Base-by-base conservation (phyloP, 2,329 filamentous ascomycete genomes). In the Aspergillus clavatus region DNA sequence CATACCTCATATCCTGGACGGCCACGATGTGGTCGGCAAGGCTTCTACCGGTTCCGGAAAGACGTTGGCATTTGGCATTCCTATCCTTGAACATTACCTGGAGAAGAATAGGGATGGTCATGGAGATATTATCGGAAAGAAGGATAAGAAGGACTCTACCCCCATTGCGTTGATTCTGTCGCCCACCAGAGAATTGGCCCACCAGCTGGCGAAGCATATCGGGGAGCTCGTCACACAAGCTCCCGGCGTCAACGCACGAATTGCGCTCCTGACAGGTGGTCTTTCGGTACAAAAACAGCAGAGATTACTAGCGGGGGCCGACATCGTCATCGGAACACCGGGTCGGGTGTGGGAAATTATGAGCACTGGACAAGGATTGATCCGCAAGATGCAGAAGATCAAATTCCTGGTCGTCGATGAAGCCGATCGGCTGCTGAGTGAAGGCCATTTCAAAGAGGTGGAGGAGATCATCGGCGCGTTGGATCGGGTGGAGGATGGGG, bases 1-100 rank as follows among this genome's bases (percentile, higher is more conserved):
- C 1, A 95, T 98, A 56, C 90, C 93, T 0, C 79, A 87, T 42
- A 87, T 96, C 37, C 65, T 91, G 16, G 80, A 81, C 5, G 91
- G 91, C 0, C 86, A 87, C 62, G 91, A 98, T 67, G 85, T 97
- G 12, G 86, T 98, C 52, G 93, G 93, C 33, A 98, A 98, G 71
- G 93, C 93, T 2, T 86, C 91, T 8, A 98, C 93, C 0, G 93
- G 93, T 54, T 97, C 93, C 11, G 93, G 93, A 57, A 98, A 98
- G 71, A 98, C 93, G 0, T 73, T 98, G 36, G 91, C 93, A 0
- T 98, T 95, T 66, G 89, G 86, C 1, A 89, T 98, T 51, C 93
- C 93, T 0, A 93, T 98, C 45, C 74, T 97, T 7, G 90, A 98
- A 66, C 77, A 79, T 44, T 96, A 85, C 75, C 70, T 98, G 5